Conservation (phyloP, 352 stramenopile species). For the Pythium aphanidermatum region DNA sequence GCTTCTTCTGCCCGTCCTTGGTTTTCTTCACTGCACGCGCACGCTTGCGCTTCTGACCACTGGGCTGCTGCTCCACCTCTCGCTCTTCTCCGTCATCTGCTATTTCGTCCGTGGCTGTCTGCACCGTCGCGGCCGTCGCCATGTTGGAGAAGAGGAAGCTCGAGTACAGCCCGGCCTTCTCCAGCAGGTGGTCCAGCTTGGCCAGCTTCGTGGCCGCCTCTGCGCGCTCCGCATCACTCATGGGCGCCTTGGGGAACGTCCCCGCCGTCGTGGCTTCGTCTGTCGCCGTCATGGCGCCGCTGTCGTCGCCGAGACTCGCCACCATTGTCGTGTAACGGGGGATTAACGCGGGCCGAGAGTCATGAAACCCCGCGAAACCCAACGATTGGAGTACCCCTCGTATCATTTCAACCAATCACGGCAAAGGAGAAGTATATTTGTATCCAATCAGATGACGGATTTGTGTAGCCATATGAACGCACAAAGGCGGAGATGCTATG, state of each 20-base stretch:
- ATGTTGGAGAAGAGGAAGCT: conserved; percentile 87
- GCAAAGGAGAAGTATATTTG: not conserved
- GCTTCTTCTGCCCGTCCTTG: conserved; percentile 52
- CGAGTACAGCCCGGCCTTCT: conserved; percentile 85
- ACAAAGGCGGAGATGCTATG: too few relatives aligned
- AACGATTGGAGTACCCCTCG: conserved; percentile 12
- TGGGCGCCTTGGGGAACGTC: not conserved
- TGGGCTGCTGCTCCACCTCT: conserved; percentile 11
- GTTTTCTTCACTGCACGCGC: conserved; percentile 20
- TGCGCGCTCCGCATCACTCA: conserved; percentile 16
- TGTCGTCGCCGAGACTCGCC: conserved; percentile 33
- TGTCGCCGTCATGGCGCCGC: conserved; percentile 16
- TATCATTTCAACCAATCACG: conserved; percentile 8
- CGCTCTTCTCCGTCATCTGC: conserved; percentile 13
- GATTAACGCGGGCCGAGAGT: not conserved
- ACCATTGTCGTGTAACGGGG: conserved; percentile 35
- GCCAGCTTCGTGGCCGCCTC: conserved; percentile 59
- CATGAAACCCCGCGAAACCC: conserved; percentile 18
- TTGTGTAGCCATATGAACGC: conserved; percentile 14
- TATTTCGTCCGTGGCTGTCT: not conserved
- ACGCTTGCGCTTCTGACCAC: conserved; percentile 37
- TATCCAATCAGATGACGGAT: not conserved
- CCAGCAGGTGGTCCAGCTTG: conserved; percentile 83
- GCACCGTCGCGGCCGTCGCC: conserved; percentile 47
- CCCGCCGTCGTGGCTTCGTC: conserved; percentile 16